These are phyloP conservation scores for Blastobotrys muscicola DNA, from an alignment of 805 yeast genomes.

Conservation along the genomic window DNA sequence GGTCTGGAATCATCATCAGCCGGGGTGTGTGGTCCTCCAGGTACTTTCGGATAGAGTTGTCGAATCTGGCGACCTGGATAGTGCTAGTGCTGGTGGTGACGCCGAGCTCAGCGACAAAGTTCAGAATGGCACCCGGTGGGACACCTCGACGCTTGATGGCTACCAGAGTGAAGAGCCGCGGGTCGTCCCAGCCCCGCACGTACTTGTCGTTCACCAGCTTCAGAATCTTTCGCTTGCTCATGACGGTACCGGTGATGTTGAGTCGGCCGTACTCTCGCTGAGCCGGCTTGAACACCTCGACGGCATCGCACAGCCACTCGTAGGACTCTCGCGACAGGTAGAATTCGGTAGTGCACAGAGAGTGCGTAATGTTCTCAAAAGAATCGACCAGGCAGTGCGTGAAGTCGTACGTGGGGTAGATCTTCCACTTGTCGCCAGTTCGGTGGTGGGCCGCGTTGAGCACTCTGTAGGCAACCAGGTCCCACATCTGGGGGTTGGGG, in stretches of 20 bases:
- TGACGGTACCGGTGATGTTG: conserved; percentile 85
- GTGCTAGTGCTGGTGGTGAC: conserved; percentile 91
- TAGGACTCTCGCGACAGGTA: conserved; percentile 86
- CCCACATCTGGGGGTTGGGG: conserved; percentile 99
- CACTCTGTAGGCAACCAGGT: conserved; percentile 92
- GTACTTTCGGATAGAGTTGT: conserved; percentile 76
- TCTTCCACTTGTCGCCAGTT: conserved; percentile 95
- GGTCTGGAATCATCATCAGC: conserved; percentile 85
- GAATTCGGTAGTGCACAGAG: conserved; percentile 94
- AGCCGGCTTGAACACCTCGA: conserved; percentile 94
- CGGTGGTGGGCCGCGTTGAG: conserved; percentile 88
- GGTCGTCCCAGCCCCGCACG: conserved; percentile 98
- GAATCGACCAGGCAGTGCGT: conserved; percentile 99
- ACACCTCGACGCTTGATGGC: conserved; percentile 95
- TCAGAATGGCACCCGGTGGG: conserved; percentile 95
- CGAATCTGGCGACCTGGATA: conserved; percentile 85
- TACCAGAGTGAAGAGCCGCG: conserved; percentile 88
- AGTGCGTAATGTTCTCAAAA: conserved; percentile 90
- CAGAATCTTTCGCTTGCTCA: conserved; percentile 94
- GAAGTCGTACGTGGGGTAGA: conserved; percentile 97
- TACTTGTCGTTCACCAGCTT: conserved; percentile 70
- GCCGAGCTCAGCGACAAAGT: conserved; percentile 90
- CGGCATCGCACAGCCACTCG: conserved; percentile 96
- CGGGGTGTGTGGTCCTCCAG: conserved; percentile 90
- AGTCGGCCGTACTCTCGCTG: conserved; percentile 98